Evolutionary conservation across 2,329 filamentous ascomycete genomes (phyloP).

Genomic region (Aspergillus candidus): DNA sequence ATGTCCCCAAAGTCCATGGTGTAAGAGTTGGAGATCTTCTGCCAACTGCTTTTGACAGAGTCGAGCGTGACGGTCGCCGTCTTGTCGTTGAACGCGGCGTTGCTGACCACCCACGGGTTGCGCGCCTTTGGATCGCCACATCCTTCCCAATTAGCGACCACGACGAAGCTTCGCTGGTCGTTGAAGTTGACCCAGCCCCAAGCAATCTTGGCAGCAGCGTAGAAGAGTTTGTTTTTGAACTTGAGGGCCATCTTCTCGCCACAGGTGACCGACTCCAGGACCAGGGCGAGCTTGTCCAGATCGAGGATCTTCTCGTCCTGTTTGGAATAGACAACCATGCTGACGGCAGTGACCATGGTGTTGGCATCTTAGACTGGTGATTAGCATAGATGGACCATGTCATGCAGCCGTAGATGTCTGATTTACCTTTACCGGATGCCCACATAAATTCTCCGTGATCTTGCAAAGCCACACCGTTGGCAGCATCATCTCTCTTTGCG

Average conservation of each 20-base stretch:
- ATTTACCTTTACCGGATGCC: conserved; percentile 3
- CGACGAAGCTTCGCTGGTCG: conserved; percentile 6
- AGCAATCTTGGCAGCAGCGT: conserved; percentile 5
- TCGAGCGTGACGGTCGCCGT: conserved; percentile 1
- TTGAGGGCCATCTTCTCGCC: conserved; percentile 1
- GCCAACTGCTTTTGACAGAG: conserved; percentile 3
- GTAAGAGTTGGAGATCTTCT: conserved; percentile 5
- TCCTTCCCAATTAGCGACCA: conserved; percentile 5
- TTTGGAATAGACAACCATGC: conserved; percentile 8
- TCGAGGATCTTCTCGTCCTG: conserved; percentile 8
- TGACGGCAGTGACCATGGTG: conserved; percentile 4
- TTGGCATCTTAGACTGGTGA: neutral
- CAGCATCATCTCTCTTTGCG: conserved; percentile 1
- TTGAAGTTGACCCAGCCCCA: conserved; percentile 10
- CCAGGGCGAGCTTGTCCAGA: conserved; percentile 8
- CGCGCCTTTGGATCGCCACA: conserved; percentile 2
- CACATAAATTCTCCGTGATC: conserved; percentile 8
- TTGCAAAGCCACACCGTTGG: neutral
- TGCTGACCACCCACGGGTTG: conserved; percentile 7
- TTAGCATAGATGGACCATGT: neutral
- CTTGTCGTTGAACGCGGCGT: conserved; percentile 4
- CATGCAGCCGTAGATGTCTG: neutral
- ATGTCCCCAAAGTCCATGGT: conserved; percentile 7
- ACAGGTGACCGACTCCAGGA: conserved; percentile 4
- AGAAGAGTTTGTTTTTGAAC: conserved; percentile 7